Base-by-base conservation (phyloP, 2,329 filamentous ascomycete genomes). In the Pseudogymnoascus verrucosus region DNA sequence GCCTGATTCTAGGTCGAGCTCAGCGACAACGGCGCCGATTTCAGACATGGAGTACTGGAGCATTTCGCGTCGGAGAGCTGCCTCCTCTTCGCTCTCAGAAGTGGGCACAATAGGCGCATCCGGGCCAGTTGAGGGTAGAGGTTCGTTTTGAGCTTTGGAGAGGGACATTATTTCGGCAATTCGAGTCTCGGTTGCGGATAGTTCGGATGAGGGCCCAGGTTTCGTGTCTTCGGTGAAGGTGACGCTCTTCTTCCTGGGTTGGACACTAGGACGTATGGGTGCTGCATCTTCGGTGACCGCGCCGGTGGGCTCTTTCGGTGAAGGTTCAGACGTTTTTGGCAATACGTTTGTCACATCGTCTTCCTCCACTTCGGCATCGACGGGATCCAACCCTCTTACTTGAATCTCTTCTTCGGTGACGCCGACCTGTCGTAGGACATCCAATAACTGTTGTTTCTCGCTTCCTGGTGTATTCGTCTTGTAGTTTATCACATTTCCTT, bases 11-110 rank as follows among this genome's bases (percentile, higher is more conserved):
- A 98, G 76, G 64, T 96, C 85, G 54, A 99, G 83, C 76, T 98
- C 92, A 14, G 95, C 95, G 14, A 99, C 95, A 2, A 99, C 90
- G 39, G 91, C 86, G 3, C 92, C 91, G 64, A 99, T 88, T 74
- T 98, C 93, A 51, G 89, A 88, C 75, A 96, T 79, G 66, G 90
- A 88, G 72, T 98, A 99, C 67, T 90, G 83, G 6, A 98, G 81
- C 93, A 99, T 98, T 71, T 97, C 88, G 64, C 88, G 85, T 5
- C 95, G 87, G 23, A 96, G 76, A 34, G 83, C 83, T 3, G 91
- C 89, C 67, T 97, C 93, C 68, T 96, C 92, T 11, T 84, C 80
- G 0, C 88, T 85, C 70, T 99, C 95, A 61, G 89, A 83, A 1
- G 87, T 82, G 1, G 91, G 89, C 12, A 89, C 82, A 11, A 91